Conservation (phyloP, 305 asterid species). For the Galium porrigens region DNA sequence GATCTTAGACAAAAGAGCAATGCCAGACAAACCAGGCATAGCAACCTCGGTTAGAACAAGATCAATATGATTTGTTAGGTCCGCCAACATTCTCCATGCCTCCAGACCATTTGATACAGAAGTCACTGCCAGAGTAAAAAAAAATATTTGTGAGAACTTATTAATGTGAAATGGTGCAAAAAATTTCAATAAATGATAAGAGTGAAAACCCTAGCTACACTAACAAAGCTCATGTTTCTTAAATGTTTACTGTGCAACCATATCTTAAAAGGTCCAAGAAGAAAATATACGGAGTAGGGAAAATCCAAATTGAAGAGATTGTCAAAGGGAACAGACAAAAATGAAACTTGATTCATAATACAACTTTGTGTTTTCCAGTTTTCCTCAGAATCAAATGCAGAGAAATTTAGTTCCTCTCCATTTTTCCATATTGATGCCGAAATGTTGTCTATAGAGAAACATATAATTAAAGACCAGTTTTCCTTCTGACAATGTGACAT, state of each 20-base stretch:
- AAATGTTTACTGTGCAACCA: neutral
- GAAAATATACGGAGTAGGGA: neutral
- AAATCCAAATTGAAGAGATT: neutral
- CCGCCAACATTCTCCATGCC: slow-evolving; percentile 70
- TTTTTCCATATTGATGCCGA: neutral
- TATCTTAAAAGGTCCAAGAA: neutral
- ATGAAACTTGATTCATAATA: neutral
- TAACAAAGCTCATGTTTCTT: neutral
- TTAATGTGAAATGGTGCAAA: neutral
- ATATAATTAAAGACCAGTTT: neutral
- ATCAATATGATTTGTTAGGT: slow-evolving; percentile 42
- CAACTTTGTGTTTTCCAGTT: neutral
- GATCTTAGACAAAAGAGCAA: slow-evolving; percentile 59
- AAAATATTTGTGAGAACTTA: neutral
- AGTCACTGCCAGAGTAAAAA: slow-evolving; percentile 34
- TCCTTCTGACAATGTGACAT: neutral
- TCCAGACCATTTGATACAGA: slow-evolving; percentile 65
- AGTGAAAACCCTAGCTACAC: neutral
- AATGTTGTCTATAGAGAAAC: neutral
- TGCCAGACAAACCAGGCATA: slow-evolving; percentile 65
- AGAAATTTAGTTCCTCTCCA: too few relatives aligned
- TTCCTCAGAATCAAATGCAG: neutral
- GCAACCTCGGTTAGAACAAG: slow-evolving; percentile 67
- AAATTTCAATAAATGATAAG: neutral
- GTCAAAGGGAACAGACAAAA: neutral